These are phyloP conservation scores for Nitzschia sp. DNA, from an alignment of 108 stramenopile genomes.

Conservation along the genomic window DNA sequence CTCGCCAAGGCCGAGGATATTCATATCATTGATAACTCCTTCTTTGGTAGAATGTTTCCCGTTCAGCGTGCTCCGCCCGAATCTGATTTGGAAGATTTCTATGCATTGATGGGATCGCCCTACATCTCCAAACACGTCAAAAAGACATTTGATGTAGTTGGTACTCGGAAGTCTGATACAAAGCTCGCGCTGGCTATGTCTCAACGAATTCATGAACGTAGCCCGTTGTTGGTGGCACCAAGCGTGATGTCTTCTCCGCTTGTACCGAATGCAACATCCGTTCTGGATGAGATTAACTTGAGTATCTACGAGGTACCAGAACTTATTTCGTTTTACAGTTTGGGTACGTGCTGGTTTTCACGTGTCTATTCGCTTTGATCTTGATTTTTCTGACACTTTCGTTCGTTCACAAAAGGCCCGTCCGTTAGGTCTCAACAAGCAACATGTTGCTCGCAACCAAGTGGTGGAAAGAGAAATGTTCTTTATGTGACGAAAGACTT, in stretches of 20 bases:
- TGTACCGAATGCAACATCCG: conserved; percentile 45
- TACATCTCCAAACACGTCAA: conserved; percentile 69
- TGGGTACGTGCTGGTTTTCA: conserved; percentile 22
- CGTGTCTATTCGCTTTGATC: neutral
- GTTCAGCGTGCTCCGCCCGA: conserved; percentile 68
- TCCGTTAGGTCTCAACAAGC: conserved; percentile 45
- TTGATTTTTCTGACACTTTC: conserved; percentile 24
- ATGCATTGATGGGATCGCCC: conserved; percentile 54
- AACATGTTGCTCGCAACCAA: conserved; percentile 54
- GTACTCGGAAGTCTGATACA: conserved; percentile 34
- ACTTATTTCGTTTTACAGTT: conserved; percentile 60
- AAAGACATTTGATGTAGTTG: conserved; percentile 63
- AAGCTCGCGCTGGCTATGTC: conserved; percentile 38
- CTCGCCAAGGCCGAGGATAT: conserved; percentile 72
- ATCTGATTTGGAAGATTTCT: conserved; percentile 71
- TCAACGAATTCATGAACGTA: conserved; percentile 61
- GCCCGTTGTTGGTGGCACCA: conserved; percentile 68
- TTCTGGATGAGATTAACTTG: conserved; percentile 48
- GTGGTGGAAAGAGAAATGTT: conserved; percentile 22
- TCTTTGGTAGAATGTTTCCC: conserved; percentile 60
- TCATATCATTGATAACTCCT: conserved; percentile 76
- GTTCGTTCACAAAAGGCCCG: neutral
- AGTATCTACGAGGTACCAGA: conserved; percentile 48
- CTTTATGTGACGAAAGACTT: conserved; percentile 59
- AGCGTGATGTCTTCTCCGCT: conserved; percentile 68